phyloP scores from a whole-genome alignment of 2,329 filamentous ascomycete genomes.

The Lizonia empirigonia region DNA sequence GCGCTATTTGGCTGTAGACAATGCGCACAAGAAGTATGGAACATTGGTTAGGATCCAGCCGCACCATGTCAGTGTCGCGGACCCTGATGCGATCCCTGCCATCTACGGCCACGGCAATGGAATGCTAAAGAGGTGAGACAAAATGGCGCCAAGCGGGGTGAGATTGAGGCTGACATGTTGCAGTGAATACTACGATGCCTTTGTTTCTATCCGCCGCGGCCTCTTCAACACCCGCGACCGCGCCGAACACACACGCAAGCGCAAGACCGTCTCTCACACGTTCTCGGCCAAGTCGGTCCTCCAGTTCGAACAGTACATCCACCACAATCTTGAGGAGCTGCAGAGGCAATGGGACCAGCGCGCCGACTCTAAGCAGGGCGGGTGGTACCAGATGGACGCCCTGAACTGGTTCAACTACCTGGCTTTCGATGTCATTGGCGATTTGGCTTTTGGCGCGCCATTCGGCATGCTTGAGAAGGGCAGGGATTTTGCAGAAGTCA shows the following conservation, averaged over 20 bases:
- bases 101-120: slow-evolving; percentile 72
- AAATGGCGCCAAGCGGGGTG: background rate
- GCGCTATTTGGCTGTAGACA: slow-evolving; percentile 65
- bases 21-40: slow-evolving; percentile 75
- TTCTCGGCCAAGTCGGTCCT: slow-evolving; percentile 81
- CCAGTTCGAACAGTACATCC: slow-evolving; percentile 90
- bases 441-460: slow-evolving; percentile 73
- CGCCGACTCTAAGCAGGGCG: slow-evolving; percentile 56
- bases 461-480: slow-evolving; percentile 84
- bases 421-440: slow-evolving; percentile 59
- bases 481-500: slow-evolving; percentile 76
- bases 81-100: slow-evolving; percentile 74
- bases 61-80: slow-evolving; percentile 80
- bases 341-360: slow-evolving; percentile 74
- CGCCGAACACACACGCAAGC: slow-evolving; percentile 82
- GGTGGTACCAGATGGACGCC: slow-evolving; percentile 70
- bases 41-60: slow-evolving; percentile 84
- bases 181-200: slow-evolving; percentile 88
- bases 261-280: slow-evolving; percentile 85
- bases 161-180: background rate
- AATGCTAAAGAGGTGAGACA: slow-evolving; percentile 53
- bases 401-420: slow-evolving; percentile 81
- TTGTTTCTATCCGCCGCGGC: slow-evolving; percentile 83
- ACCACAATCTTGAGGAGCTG: slow-evolving; percentile 76
- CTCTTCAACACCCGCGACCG: slow-evolving; percentile 90